A percentile compares a stretch with the other conserved stretches of the same genome.
Conservation (phyloP, 2,329 filamentous ascomycete genomes). For the Neoascochyta sp. region DNA sequence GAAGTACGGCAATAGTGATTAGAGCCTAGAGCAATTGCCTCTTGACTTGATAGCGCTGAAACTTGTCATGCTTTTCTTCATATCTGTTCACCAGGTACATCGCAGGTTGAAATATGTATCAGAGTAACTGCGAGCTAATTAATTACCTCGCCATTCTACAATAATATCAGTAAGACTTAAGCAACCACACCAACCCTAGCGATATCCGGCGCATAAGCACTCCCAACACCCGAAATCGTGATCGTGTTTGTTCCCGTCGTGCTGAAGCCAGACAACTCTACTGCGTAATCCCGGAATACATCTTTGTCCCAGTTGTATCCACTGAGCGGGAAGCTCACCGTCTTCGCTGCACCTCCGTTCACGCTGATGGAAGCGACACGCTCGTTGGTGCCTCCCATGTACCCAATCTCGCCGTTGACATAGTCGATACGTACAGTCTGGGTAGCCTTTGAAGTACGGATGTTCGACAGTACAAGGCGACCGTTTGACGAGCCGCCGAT, state of each 20-base stretch:
- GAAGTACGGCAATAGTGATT: no score
- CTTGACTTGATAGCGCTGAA: no score
- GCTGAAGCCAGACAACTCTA: slow-evolving; percentile 15
- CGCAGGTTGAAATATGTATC: no score
- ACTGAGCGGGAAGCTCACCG: slow-evolving; percentile 15
- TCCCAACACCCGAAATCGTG: slow-evolving; percentile 10
- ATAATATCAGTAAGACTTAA: no score
- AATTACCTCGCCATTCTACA: no score
- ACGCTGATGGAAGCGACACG: slow-evolving; percentile 16
- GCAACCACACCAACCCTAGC: slow-evolving; percentile 14
- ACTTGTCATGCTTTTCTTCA: no score
- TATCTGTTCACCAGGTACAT: no score
- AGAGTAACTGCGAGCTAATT: no score
- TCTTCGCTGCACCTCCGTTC: slow-evolving; percentile 16
- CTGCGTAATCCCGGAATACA: slow-evolving; percentile 12
- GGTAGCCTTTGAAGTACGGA: slow-evolving; percentile 14
- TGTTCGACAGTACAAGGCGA: slow-evolving; percentile 14
- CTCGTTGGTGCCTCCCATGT: slow-evolving; percentile 15
- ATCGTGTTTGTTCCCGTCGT: slow-evolving; percentile 15
- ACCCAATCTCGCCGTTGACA: slow-evolving; percentile 16
- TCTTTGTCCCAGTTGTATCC: slow-evolving; percentile 19
- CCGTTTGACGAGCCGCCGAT: slow-evolving; percentile 14
- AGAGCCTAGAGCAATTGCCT: no score
- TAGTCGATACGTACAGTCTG: slow-evolving; percentile 17
- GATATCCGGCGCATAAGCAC: slow-evolving; percentile 12